phyloP scores from a whole-genome alignment of 2,329 filamentous ascomycete species.

The Neurospora crassa region DNA sequence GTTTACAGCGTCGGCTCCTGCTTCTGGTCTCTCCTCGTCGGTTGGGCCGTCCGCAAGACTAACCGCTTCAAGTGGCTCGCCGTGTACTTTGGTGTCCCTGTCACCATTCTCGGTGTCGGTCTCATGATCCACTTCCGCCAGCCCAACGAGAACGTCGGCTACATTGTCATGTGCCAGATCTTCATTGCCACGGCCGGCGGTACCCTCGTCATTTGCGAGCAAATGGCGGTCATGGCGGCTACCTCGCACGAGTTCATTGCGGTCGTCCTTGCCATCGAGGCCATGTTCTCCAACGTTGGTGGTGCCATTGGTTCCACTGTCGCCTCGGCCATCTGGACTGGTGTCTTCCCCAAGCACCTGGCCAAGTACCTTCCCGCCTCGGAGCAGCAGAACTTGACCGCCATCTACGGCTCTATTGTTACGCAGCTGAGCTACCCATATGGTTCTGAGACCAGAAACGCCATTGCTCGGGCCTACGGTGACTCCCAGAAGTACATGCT shows the following conservation, averaged over 20 bases:
- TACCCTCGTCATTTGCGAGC: constrained; percentile 39
- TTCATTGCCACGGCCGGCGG: constrained; percentile 45
- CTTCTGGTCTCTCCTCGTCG: constrained; percentile 33
- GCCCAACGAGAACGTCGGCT: constrained; percentile 35
- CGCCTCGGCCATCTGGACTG: constrained; percentile 31
- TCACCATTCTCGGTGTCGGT: constrained; percentile 41
- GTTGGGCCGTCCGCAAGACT: constrained; percentile 29
- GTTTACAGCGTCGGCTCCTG: constrained; percentile 36
- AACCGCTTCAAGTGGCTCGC: constrained; percentile 35
- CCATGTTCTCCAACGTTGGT: constrained; percentile 25
- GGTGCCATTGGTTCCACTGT: constrained; percentile 26
- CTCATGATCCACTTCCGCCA: constrained; percentile 45
- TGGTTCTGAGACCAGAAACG: constrained; percentile 23
- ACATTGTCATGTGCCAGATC: constrained; percentile 45
- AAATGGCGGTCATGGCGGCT: constrained; percentile 43
- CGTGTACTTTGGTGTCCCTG: constrained; percentile 28
- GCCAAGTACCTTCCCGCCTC: constrained; percentile 18
- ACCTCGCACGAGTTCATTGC: constrained; percentile 35
- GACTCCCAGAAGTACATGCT: constrained; percentile 28
- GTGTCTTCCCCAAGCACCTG: constrained; percentile 15
- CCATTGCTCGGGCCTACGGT: constrained; percentile 26
- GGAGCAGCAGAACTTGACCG: constrained; percentile 20
- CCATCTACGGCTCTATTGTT: constrained; percentile 25
- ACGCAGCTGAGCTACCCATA: constrained; percentile 26
- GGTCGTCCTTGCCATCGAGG: constrained; percentile 27